Conservation (phyloP, 305 asterid genomes). For the Stenogyne calaminthoides region DNA sequence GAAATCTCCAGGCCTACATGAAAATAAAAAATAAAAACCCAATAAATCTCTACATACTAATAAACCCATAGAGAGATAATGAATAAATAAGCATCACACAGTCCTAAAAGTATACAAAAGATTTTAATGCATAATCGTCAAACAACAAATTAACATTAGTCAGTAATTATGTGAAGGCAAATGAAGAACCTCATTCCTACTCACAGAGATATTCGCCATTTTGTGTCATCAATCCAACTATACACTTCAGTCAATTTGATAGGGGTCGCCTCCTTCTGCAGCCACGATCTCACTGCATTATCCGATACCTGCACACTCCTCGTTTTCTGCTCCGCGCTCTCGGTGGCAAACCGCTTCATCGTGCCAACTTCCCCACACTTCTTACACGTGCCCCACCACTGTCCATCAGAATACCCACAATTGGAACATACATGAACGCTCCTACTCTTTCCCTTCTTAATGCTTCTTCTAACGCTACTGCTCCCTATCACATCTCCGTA, state of each 20-base stretch:
- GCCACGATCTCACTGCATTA: slow-evolving; percentile 60
- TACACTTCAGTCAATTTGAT: slow-evolving; percentile 67
- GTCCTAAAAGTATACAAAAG: slow-evolving; percentile 3
- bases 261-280: slow-evolving; percentile 57
- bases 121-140: background rate
- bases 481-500: slow-evolving; percentile 55
- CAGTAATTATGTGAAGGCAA: slow-evolving; percentile 4
- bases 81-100: background rate
- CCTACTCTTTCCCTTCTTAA: slow-evolving; percentile 62
- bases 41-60: slow-evolving; percentile 5
- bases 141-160: background rate
- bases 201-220: slow-evolving; percentile 87
- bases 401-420: slow-evolving; percentile 85
- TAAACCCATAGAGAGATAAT: slow-evolving; percentile 12
- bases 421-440: slow-evolving; percentile 69
- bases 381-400: slow-evolving; percentile 98
- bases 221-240: slow-evolving; percentile 45
- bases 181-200: slow-evolving; percentile 25
- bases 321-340: slow-evolving; percentile 37
- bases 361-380: slow-evolving; percentile 65
- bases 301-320: slow-evolving; percentile 62
- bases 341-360: slow-evolving; percentile 57
- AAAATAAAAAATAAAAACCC: slow-evolving; percentile 3
- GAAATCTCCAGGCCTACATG: slow-evolving; percentile 73
- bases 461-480: slow-evolving; percentile 38